Conservation (phyloP, 2,329 filamentous ascomycete genomes). For the Neofusicoccum sp. region DNA sequence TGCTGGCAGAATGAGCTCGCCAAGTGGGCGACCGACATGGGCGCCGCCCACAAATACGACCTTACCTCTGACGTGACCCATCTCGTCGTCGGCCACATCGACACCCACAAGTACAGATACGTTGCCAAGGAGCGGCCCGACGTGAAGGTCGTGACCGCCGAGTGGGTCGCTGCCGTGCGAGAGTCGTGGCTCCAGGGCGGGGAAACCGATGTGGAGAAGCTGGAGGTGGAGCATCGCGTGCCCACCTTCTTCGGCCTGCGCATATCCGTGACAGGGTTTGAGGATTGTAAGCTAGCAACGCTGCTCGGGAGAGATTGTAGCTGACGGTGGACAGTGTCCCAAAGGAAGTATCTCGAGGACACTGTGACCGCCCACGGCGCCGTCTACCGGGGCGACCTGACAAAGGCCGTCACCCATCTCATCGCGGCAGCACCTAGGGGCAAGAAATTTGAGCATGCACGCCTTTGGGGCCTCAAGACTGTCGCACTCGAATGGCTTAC, state of each 20-base stretch:
- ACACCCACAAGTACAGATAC: constrained; percentile 93
- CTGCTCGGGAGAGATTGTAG: neutral
- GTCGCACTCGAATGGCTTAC: constrained; percentile 83
- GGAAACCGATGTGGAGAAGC: constrained; percentile 66
- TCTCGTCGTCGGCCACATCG: constrained; percentile 82
- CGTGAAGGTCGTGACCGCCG: constrained; percentile 75
- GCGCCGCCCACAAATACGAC: constrained; percentile 83
- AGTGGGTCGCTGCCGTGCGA: constrained; percentile 80
- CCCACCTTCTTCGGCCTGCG: constrained; percentile 62
- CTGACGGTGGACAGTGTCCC: constrained; percentile 50
- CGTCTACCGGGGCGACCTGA: constrained; percentile 84
- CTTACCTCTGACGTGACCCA: constrained; percentile 96
- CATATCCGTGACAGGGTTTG: constrained; percentile 69
- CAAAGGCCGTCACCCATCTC: constrained; percentile 80
- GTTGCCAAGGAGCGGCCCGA: constrained; percentile 87
- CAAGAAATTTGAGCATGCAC: constrained; percentile 88
- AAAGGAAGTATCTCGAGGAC: constrained; percentile 69
- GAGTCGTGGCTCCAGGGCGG: constrained; percentile 77
- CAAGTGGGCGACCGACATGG: constrained; percentile 71
- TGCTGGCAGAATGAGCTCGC: constrained; percentile 54
- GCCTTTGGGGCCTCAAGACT: constrained; percentile 73
- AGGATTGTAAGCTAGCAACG: constrained; percentile 52
- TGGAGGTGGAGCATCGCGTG: constrained; percentile 67
- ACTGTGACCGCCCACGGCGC: constrained; percentile 70
- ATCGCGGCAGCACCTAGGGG: constrained; percentile 77